Conservation (phyloP, 2,329 filamentous ascomycete genomes). For the Fusarium devonianum region DNA sequence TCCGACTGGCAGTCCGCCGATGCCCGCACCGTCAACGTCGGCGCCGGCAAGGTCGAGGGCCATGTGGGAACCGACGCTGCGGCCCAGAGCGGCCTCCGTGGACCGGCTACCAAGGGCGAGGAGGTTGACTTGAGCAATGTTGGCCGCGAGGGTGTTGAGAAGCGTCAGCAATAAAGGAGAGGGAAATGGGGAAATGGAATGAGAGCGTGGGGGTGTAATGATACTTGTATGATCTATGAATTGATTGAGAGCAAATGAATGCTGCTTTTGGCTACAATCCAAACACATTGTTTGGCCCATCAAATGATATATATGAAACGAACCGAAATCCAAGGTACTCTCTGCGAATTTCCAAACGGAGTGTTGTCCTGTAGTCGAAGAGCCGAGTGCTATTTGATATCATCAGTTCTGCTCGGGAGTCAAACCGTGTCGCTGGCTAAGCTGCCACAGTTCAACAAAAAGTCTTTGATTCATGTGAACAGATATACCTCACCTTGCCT, state of each 20-base stretch:
- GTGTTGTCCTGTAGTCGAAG: too few relatives aligned
- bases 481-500: too few relatives aligned
- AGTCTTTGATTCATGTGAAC: too few relatives aligned
- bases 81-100: slow-evolving; percentile 62
- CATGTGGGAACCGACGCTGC: slow-evolving; percentile 60
- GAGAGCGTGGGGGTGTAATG: slow-evolving; percentile 11
- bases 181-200: background rate
- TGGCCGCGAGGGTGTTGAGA: slow-evolving; percentile 62
- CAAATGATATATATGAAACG: too few relatives aligned
- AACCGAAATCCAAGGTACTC: too few relatives aligned
- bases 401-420: too few relatives aligned
- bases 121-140: slow-evolving; percentile 65
- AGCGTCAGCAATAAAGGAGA: slow-evolving; percentile 19
- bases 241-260: slow-evolving; percentile 4
- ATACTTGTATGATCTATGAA: slow-evolving; percentile 25
- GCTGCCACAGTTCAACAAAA: too few relatives aligned
- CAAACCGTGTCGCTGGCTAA: too few relatives aligned
- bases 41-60: slow-evolving; percentile 64
- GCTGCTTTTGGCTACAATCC: too few relatives aligned
- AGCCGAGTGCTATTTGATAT: too few relatives aligned
- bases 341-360: too few relatives aligned
- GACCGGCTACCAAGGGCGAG: slow-evolving; percentile 64
- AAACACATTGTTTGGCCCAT: too few relatives aligned
- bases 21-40: slow-evolving; percentile 72
- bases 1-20: slow-evolving; percentile 82